Conservation (phyloP, 352 stramenopile genomes). For the Pythium sp. region DNA sequence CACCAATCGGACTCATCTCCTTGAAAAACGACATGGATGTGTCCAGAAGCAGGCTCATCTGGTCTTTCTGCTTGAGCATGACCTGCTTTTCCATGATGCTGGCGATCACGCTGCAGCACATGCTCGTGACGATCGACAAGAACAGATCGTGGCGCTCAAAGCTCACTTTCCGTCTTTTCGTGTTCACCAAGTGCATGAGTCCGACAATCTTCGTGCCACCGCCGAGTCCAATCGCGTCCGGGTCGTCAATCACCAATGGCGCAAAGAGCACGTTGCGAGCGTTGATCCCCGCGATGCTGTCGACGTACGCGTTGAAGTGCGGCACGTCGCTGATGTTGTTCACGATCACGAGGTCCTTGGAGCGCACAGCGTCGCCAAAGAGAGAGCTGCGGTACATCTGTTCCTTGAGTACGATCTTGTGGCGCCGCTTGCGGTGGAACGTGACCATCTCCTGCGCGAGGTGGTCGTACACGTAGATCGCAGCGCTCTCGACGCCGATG, state of each 20-base stretch:
- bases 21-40: conserved; percentile 81
- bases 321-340: conserved; percentile 42
- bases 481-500: conserved; percentile 65
- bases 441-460: conserved; percentile 51
- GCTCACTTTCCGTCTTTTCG: conserved; percentile 47
- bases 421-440: conserved; percentile 67
- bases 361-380: conserved; percentile 42
- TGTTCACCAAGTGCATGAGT: conserved; percentile 70
- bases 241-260: conserved; percentile 56
- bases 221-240: conserved; percentile 19
- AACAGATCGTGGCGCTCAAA: conserved; percentile 76
- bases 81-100: conserved; percentile 71
- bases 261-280: conserved; percentile 63
- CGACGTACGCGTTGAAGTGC: conserved; percentile 64
- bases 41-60: conserved; percentile 60
- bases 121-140: conserved; percentile 69
- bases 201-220: conserved; percentile 50
- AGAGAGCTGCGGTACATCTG: conserved; percentile 51
- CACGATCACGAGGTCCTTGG: conserved; percentile 56
- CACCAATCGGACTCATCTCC: conserved; percentile 71
- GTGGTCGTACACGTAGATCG: conserved; percentile 58
- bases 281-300: conserved; percentile 52
- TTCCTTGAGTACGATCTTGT: conserved; percentile 51
- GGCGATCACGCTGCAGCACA: conserved; percentile 61
- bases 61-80: conserved; percentile 60